Base-by-base conservation (phyloP, 2,329 filamentous ascomycete species). In the Xylaria sp. region DNA sequence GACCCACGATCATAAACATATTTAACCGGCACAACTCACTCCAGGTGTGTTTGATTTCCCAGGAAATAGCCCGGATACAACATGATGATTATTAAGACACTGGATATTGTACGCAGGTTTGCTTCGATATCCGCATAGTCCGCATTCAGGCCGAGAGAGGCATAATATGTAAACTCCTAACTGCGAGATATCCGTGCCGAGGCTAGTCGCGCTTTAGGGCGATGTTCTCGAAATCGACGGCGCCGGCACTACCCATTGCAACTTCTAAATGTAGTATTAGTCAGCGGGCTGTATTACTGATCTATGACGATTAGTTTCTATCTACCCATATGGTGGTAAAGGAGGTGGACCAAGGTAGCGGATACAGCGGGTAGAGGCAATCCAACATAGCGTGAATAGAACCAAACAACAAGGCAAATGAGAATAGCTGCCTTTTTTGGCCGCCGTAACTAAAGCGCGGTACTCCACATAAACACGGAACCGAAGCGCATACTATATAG, bases 341-440 rank as follows among this genome's bases (percentile, higher is more conserved):
- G 53, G 36, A 51, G 51, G 26, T 59, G 20, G 46, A 54, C 31
- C 23, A 46, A 13, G 46, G 53, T 23, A 48, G 59, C 65, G 59
- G 54, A 20, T 54, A 59, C 7, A 40, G 59, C 65, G 59, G 54
- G 17, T 54, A 54, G 40, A 26, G 44, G 17, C n/a, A 17, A 56
- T 53, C 13, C 36, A 53, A 58, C 46, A 46, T 59, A 54, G 38
- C 28, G 40, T 23, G 23, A 38, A 46, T 17, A n/a, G 33, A 54
- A 53, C 65, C 61, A 54, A n/a, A 51, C 10, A 26, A 48, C 28
- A 20, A 57, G 23, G 23, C 5, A 53, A 44, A 20, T 54, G 13
- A 31, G 31, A 40, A 48, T 23, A 54, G 10, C 23, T 40, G 31
- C 46, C 15, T 9, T 59, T 48, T n/a, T 26, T 10, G 42, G 53